Evolutionary conservation across 2,329 filamentous ascomycete species (phyloP), one percentile per base, ranked within the genome.

Genomic region (Microsporum ferrugineum): DNA sequence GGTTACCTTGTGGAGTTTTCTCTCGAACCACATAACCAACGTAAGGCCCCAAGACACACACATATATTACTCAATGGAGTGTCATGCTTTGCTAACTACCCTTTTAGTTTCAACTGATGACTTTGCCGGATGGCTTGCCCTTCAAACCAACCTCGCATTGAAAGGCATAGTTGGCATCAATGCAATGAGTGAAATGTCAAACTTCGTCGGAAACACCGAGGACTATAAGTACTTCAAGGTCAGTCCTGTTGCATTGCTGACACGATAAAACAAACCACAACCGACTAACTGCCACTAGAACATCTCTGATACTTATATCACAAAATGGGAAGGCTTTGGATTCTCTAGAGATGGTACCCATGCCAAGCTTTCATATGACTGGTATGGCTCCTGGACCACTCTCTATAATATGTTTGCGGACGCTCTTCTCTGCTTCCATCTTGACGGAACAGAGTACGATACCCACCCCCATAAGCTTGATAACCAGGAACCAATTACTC

Each of bases 341-440:
- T 85, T 91, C 71, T 88, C 88, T 63, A 79, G 80, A 17, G 83
- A 87, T 61, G 82, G 83, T 6, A 77, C 84, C 0, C 88, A 92
- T 71, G 85, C 88, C 27, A 91, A 89, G 66, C 80, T 95, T 7
- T 84, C 87, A 8, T 95, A 95, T 74, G 82, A 89, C 69, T 85
- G 87, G 79, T 87, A 88, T 65, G 88, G 88, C 12, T 89, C 86
- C 58, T 91, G 88, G 88, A 90, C 88, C 5, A 90, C 87, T 0
- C 80, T 95, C 39, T 95, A 95, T 78, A 92, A 91, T 70, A 80
- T 95, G 31, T 95, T 89, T 74, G 84, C 86, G 12, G 89, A 95
- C 74, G 84, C 83, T 33, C 78, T 92, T 27, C 82, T 94, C 38
- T 94, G 89, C 75, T 94, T 94, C 78, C 88, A 91, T 68, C 79